Conservation (phyloP, 2,329 filamentous ascomycete species). For the Atkinsonella texensis region DNA sequence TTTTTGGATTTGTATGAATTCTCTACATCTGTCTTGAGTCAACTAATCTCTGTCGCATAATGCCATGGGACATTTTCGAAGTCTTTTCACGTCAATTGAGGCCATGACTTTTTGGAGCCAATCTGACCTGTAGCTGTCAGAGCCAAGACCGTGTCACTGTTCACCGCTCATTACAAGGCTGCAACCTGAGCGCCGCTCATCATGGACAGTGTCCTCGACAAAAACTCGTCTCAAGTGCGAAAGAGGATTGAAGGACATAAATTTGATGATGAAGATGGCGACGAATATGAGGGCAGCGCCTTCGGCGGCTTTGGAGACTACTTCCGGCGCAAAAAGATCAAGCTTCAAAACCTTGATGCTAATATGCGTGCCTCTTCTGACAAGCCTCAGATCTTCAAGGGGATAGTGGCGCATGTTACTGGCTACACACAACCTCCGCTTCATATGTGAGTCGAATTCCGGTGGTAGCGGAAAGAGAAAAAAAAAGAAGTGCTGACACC, state of each 20-base stretch:
- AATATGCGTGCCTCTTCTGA: slow-evolving; percentile 59
- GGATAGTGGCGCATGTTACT: slow-evolving; percentile 81
- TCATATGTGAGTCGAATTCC: slow-evolving; percentile 44
- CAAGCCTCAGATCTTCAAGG: slow-evolving; percentile 79
- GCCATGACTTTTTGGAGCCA: not conserved
- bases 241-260: slow-evolving; percentile 53
- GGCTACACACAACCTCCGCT: slow-evolving; percentile 93
- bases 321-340: slow-evolving; percentile 91
- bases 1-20: not conserved
- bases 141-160: not conserved
- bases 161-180: not conserved
- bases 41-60: not conserved
- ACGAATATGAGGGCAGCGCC: slow-evolving; percentile 77
- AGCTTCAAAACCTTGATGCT: slow-evolving; percentile 87
- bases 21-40: not conserved
- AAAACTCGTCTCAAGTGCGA: slow-evolving; percentile 49
- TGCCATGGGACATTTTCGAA: not conserved
- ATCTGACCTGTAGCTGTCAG: not conserved
- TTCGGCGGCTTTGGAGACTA: slow-evolving; percentile 91
- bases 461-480: not conserved
- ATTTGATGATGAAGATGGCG: slow-evolving; percentile 72
- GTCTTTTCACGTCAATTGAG: not conserved
- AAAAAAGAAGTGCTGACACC: slow-evolving; percentile 8
- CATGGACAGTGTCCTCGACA: slow-evolving; percentile 51
- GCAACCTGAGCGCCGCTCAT: not conserved